phyloP scores from a whole-genome alignment of 148 eudicot genomes.

The Arbutus unedo region DNA sequence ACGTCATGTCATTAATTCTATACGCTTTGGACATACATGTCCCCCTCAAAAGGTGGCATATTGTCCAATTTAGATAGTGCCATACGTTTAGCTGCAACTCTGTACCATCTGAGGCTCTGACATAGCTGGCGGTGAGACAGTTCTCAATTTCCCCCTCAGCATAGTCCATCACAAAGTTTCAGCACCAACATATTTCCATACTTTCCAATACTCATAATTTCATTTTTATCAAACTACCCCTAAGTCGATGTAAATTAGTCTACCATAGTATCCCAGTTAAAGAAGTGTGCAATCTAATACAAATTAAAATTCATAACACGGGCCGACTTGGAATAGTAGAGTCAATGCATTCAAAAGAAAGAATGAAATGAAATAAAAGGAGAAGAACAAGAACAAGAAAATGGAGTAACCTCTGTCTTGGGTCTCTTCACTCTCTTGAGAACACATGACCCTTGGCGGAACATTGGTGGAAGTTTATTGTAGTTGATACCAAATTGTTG shows the following conservation, averaged over 20 bases:
- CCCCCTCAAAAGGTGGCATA: background rate
- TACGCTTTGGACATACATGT: background rate
- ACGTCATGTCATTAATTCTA: background rate
- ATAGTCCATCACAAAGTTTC: background rate
- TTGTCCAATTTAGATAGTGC: background rate
- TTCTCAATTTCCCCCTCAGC: background rate
- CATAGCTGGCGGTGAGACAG: background rate
- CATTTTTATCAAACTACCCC: background rate
- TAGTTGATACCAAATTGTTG: slow-evolving; percentile 67
- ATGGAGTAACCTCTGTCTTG: slow-evolving; percentile 54
- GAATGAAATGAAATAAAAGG: background rate
- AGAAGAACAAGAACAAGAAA: background rate
- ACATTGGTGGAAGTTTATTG: slow-evolving; percentile 56
- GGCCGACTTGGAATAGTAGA: background rate
- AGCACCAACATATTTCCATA: background rate
- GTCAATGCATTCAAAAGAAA: background rate
- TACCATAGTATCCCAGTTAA: background rate
- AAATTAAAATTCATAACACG: background rate
- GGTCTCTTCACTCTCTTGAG: slow-evolving; percentile 11
- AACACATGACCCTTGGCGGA: slow-evolving; percentile 85
- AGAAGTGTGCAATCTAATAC: background rate
- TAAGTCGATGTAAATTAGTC: background rate
- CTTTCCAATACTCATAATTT: background rate
- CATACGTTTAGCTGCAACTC: background rate
- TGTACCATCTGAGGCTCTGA: background rate